Percentiles rank a stretch among this genome's conserved stretches.
Conservation (phyloP, 768 basidiomycete species). For the Phaffia tasmanica region DNA sequence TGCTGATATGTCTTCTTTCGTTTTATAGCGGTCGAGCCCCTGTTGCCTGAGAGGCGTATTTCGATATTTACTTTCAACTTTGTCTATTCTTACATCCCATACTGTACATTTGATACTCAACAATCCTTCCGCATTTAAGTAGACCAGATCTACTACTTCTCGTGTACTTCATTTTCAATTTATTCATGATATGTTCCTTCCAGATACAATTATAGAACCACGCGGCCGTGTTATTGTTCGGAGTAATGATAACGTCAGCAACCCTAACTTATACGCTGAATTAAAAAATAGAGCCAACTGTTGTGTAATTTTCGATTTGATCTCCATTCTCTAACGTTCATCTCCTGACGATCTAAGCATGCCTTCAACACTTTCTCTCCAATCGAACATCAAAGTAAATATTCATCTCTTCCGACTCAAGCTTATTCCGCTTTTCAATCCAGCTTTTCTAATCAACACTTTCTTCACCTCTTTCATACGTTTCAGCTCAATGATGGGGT, state of each 20-base stretch:
- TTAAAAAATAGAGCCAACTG: not conserved
- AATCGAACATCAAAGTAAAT: slow-evolving; percentile 1
- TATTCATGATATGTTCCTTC: not conserved
- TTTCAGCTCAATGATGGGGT: slow-evolving; percentile 46
- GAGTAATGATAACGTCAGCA: slow-evolving; percentile 1
- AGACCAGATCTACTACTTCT: not conserved
- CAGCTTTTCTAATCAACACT: not conserved
- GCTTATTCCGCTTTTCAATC: not conserved
- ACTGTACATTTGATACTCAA: too few relatives aligned
- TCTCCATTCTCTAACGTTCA: not conserved
- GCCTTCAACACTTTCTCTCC: not conserved
- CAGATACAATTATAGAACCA: not conserved
- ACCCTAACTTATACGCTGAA: not conserved
- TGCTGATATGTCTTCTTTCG: not conserved
- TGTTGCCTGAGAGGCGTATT: not conserved
- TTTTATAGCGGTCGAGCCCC: not conserved
- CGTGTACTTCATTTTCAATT: not conserved
- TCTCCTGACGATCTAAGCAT: not conserved
- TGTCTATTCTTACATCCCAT: not conserved
- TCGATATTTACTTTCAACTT: not conserved
- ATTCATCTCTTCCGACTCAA: not conserved
- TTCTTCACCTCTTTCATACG: not conserved
- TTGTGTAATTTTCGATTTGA: not conserved
- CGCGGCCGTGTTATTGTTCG: not conserved
- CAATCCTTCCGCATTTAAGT: too few relatives aligned